Percentiles rank a stretch among this genome's conserved stretches.
phyloP scores from a whole-genome alignment of 495 filamentous ascomycete genomes.

The Aspergillus hancockii region DNA sequence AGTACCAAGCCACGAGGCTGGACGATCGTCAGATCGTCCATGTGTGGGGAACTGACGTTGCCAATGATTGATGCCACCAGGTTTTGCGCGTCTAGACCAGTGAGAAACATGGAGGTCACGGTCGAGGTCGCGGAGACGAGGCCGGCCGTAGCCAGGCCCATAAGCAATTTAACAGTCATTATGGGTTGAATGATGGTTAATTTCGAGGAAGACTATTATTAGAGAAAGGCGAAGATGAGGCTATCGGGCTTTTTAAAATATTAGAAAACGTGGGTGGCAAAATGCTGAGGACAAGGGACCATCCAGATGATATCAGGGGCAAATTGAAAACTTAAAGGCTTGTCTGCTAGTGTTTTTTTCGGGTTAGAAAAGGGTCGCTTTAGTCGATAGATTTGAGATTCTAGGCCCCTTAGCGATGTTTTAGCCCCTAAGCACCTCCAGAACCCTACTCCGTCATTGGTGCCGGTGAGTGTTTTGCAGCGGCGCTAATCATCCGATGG shows the following conservation, averaged over 20 bases:
- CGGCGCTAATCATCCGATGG: background rate
- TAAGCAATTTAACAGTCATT: conserved; percentile 6
- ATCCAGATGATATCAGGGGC: no score
- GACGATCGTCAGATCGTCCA: background rate
- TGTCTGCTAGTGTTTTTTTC: background rate
- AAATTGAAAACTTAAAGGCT: background rate
- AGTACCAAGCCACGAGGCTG: background rate
- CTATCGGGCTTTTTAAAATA: no score
- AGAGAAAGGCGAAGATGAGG: background rate
- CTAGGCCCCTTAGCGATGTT: background rate
- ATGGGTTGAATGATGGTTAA: background rate
- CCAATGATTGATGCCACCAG: conserved; percentile 43
- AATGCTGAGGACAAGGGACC: no score
- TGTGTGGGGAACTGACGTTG: conserved; percentile 23
- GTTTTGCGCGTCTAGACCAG: conserved; percentile 30
- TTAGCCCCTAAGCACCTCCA: background rate
- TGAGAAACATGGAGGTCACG: conserved; percentile 39
- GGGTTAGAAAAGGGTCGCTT: background rate
- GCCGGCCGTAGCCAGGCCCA: conserved; percentile 23
- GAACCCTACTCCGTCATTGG: background rate
- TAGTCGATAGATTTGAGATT: background rate
- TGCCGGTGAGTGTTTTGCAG: background rate
- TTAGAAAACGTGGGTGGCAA: no score
- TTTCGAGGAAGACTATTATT: background rate
- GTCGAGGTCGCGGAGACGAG: conserved; percentile 32